A percentile compares a stretch with the other conserved stretches of the same genome.
These are phyloP conservation scores for Scheffersomyces stambukii DNA, from an alignment of 1,139 yeast genomes.

Conservation along the genomic window DNA sequence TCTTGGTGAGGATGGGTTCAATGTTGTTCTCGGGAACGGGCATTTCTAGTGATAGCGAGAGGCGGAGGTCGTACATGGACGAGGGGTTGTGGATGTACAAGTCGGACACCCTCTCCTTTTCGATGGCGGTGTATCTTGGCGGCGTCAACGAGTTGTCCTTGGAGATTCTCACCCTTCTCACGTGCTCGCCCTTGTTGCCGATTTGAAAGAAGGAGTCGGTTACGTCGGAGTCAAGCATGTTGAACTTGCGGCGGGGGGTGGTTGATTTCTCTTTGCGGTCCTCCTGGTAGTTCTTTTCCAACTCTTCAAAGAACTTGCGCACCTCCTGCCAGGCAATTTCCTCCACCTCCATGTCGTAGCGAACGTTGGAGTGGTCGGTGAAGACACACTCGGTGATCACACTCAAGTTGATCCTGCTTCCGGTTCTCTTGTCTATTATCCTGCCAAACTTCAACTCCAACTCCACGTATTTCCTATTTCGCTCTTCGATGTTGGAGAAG, in stretches of 20 bases:
- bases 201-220: constrained; percentile 40
- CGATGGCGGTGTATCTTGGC: constrained; percentile 65
- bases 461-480: constrained; percentile 62
- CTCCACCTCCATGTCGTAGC: constrained; percentile 68
- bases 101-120: constrained; percentile 69
- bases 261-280: constrained; percentile 14
- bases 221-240: constrained; percentile 35
- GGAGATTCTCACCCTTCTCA: constrained; percentile 60
- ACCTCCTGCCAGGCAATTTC: constrained; percentile 63
- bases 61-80: constrained; percentile 69
- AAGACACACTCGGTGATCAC: constrained; percentile 73
- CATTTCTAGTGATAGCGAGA: constrained; percentile 72
- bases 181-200: constrained; percentile 45
- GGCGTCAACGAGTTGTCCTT: constrained; percentile 57
- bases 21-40: constrained; percentile 59
- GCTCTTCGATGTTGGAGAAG: constrained; percentile 57
- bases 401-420: constrained; percentile 63
- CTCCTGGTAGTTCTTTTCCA: constrained; percentile 46
- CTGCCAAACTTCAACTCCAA: constrained; percentile 81
- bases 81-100: constrained; percentile 72
- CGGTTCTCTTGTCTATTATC: constrained; percentile 63
- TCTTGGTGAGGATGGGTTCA: constrained; percentile 31
- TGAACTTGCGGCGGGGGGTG: constrained; percentile 38
- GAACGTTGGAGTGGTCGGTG: constrained; percentile 52
- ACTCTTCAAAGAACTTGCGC: constrained; percentile 51